Conservation (phyloP, 2,329 filamentous ascomycete genomes). For the Calonectria pseudoreteaudii region DNA sequence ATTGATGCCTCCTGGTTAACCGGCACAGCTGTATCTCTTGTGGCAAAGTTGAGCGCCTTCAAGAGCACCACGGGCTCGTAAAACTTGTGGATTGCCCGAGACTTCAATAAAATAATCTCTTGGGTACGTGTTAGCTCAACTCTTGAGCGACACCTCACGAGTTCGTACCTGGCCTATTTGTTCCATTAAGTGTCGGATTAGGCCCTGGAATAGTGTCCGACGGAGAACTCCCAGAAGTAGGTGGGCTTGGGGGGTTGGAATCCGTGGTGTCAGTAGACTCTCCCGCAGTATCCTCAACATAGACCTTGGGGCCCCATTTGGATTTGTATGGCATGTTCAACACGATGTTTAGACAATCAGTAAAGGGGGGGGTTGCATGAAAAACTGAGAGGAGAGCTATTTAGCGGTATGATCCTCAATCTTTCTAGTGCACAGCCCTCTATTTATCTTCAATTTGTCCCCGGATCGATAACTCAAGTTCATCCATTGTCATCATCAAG, state of each 20-base stretch:
- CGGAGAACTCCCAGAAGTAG: not conserved
- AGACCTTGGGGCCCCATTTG: not conserved
- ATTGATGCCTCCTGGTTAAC: slow-evolving; percentile 10
- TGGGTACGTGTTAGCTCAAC: not conserved
- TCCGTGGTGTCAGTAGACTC: not conserved
- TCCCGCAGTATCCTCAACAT: not conserved
- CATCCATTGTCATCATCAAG: not conserved
- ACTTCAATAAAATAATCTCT: not conserved
- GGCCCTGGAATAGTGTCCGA: not conserved
- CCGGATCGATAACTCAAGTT: not conserved
- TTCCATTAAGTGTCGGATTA: not conserved
- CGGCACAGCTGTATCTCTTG: not conserved
- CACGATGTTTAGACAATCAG: not conserved
- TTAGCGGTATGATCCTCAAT: not conserved
- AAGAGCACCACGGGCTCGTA: slow-evolving; percentile 26
- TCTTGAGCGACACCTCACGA: no score
- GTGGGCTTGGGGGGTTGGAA: no score
- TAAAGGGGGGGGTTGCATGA: not conserved
- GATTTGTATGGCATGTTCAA: not conserved
- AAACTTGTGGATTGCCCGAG: slow-evolving; percentile 16
- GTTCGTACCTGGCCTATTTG: not conserved
- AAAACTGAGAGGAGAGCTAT: not conserved
- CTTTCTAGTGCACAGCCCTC: no score
- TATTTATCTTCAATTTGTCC: not conserved
- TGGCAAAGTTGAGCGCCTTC: slow-evolving; percentile 11